Percentiles rank a stretch among this genome's conserved stretches.
These are phyloP conservation scores for Calonectria fujianensis DNA, from an alignment of 2,329 filamentous ascomycete genomes.

Conservation along the genomic window DNA sequence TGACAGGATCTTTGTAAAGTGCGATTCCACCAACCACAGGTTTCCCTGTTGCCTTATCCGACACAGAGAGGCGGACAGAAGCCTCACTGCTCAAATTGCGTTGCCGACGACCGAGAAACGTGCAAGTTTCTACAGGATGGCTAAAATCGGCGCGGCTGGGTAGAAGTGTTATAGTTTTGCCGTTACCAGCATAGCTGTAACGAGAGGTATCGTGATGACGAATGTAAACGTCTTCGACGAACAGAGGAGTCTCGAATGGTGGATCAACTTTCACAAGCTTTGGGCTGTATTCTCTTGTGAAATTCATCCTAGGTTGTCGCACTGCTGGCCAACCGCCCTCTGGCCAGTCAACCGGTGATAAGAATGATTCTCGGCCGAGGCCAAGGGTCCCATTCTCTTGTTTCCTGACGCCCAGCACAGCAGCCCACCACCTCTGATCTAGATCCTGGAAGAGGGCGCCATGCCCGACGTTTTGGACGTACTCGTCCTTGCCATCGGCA, in stretches of 20 bases:
- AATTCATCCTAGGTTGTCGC: constrained; percentile 7
- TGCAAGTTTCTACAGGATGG: constrained; percentile 8
- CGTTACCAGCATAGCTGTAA: not conserved
- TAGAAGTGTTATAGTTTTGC: not conserved
- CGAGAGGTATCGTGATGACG: constrained; percentile 6
- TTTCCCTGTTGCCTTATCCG: not conserved
- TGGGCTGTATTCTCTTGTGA: constrained; percentile 3
- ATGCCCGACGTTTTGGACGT: constrained; percentile 66
- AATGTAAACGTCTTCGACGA: constrained; percentile 13
- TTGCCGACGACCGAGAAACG: constrained; percentile 17
- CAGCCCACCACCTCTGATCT: constrained; percentile 41
- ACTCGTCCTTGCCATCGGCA: constrained; percentile 59
- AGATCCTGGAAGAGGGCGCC: constrained; percentile 66
- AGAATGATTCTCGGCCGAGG: constrained; percentile 14
- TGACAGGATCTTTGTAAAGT: constrained; percentile 11
- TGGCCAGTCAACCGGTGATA: constrained; percentile 14
- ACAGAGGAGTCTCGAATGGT: not conserved
- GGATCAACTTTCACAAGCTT: not conserved
- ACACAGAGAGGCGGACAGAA: not conserved
- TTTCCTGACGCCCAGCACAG: constrained; percentile 18
- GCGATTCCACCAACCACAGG: not conserved
- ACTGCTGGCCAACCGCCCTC: constrained; percentile 7
- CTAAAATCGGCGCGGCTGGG: constrained; percentile 14
- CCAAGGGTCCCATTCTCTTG: constrained; percentile 19
- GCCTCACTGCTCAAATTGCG: not conserved